Conservation (phyloP, 2,329 filamentous ascomycete species). For the Ambrosiella cleistominuta region DNA sequence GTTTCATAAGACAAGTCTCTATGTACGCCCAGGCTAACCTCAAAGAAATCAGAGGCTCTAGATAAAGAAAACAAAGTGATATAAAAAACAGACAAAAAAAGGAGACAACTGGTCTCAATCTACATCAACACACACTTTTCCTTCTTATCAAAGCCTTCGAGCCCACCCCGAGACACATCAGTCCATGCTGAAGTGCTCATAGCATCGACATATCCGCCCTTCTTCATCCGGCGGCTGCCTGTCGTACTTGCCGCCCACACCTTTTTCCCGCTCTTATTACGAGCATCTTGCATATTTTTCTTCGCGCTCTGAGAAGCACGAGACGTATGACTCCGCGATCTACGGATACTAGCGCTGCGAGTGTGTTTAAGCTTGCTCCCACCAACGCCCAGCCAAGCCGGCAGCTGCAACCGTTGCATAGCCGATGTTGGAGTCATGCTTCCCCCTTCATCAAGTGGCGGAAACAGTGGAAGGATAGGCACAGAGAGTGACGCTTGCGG, state of each 20-base stretch:
- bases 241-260: constrained; percentile 2
- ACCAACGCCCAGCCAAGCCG: constrained; percentile 1
- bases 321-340: constrained; percentile 37
- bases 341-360: constrained; percentile 24
- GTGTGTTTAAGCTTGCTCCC: background rate
- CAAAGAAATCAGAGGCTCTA: background rate
- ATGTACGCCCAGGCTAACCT: background rate
- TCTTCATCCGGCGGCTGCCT: constrained; percentile 17
- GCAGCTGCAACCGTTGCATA: background rate
- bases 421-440: background rate
- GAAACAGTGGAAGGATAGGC: constrained; percentile 10
- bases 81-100: background rate
- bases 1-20: background rate
- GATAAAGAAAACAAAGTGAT: background rate
- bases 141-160: constrained; percentile 12
- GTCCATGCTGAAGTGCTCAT: constrained; percentile 35
- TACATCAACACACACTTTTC: constrained; percentile 37
- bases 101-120: background rate
- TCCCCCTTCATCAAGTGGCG: background rate
- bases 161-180: constrained; percentile 24
- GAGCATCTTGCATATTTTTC: constrained; percentile 44
- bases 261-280: constrained; percentile 25
- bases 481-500: background rate
- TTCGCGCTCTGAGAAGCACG: constrained; percentile 32
- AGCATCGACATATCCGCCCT: constrained; percentile 22